These are phyloP conservation scores for Eucalyptus viminalis DNA, from an alignment of 345 rosid species.

Conservation along the genomic window DNA sequence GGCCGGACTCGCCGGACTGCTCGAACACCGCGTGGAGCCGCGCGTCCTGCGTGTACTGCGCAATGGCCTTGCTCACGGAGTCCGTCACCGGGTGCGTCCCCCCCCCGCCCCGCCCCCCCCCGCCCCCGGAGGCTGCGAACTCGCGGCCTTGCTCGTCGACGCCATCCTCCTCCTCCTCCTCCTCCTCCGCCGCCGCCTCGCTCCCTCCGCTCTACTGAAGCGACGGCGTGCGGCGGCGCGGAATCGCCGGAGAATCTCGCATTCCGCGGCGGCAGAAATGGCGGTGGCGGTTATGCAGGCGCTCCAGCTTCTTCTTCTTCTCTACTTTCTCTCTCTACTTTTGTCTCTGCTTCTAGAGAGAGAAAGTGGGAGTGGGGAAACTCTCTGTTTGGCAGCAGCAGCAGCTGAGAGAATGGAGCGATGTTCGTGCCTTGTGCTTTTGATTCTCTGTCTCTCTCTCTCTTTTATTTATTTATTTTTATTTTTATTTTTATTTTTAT, in stretches of 20 bases:
- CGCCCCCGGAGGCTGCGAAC: neutral
- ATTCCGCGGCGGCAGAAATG: neutral
- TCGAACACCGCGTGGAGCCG: conserved; percentile 92
- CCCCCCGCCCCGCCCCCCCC: neutral
- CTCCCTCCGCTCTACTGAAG: neutral
- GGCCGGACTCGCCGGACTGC: conserved; percentile 80
- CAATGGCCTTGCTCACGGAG: conserved; percentile 79
- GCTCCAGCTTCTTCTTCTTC: neutral
- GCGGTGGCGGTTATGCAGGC: neutral
- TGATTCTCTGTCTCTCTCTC: neutral
- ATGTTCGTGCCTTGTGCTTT: neutral
- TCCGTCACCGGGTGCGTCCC: conserved; percentile 2
- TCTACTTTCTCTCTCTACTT: neutral
- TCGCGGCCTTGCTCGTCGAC: neutral
- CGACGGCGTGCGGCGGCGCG: neutral
- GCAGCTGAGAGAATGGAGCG: neutral
- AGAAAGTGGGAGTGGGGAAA: neutral
- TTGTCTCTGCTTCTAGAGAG: neutral
- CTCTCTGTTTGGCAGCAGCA: neutral
- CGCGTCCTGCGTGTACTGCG: conserved; percentile 90
- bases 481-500: neutral
- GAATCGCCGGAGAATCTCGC: neutral
- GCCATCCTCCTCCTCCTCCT: neutral
- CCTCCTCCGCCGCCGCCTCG: neutral
- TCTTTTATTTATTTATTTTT: neutral